Evolutionary conservation across 2,329 filamentous ascomycete genomes (phyloP), one percentile per base, ranked within the genome.

Genomic region (Curvularia sp.): DNA sequence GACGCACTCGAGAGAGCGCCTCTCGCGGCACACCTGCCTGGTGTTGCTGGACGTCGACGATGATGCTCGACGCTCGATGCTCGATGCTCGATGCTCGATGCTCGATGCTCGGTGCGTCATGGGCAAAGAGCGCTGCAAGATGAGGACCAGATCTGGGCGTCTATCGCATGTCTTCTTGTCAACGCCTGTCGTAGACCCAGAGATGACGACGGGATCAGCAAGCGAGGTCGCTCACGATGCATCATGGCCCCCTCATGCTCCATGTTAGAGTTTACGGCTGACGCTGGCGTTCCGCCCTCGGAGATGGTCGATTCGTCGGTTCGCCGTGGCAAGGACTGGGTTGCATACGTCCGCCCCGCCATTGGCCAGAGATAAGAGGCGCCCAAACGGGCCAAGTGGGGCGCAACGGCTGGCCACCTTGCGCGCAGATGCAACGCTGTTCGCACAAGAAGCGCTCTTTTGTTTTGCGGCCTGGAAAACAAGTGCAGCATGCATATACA

Each of bases 301-400:
- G 62, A 63, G 49, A 56, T 43, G 43, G 45, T 25, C 18, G 21
- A 43, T 41, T 19, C 36, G 47, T 21, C 30, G 32, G n/a, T n/a
- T n/a, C 15, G 34, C 34, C 34, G 55, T 34, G 51, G 49, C 18
- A 49, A 48, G 50, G 60, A 47, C 52, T 55, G 46, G 28, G 30
- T 54, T 47, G 30, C 23, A 32, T 38, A 36, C 41, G 21, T 12
- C 4, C n/a, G 38, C 27, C 25, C 3, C 27, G 51, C 55, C 52
- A 72, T 71, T 73, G 71, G 71, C 46, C 55, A 65, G 61, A 67
- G 71, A 73, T 72, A 74, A 71, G 57, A 54, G 28, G 12, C 32
- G 47, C 59, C 53, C 46, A 62, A 53, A 60, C 27, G 42, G 51
- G 55, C 30, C 48, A 30, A 28, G 61, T 61, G 61, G 59, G 50